phyloP scores from a whole-genome alignment of 1,284 basidiomycete genomes.

The Laetiporus sulphureus region DNA sequence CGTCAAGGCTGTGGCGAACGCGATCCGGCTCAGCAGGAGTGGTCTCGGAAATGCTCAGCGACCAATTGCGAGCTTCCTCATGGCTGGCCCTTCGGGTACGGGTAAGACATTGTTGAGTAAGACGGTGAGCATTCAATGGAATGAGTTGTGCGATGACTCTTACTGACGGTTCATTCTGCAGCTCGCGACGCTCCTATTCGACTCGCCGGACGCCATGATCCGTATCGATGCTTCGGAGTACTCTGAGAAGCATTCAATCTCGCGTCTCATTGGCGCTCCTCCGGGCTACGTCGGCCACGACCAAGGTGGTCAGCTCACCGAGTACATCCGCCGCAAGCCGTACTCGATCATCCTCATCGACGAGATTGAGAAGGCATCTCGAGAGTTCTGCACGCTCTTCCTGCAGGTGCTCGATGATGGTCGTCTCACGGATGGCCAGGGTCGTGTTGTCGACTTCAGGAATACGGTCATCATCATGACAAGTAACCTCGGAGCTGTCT shows the following conservation, averaged over 20 bases:
- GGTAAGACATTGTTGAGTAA: conserved; percentile 88
- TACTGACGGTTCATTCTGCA: conserved; percentile 26
- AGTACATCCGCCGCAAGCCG: conserved; percentile 85
- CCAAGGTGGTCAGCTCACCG: conserved; percentile 85
- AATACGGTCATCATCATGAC: conserved; percentile 95
- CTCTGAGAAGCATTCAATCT: conserved; percentile 90
- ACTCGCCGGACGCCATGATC: conserved; percentile 87
- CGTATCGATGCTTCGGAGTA: conserved; percentile 91
- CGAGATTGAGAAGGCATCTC: conserved; percentile 87
- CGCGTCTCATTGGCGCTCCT: conserved; percentile 85
- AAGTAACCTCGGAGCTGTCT: conserved; percentile 81
- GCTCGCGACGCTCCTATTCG: conserved; percentile 85
- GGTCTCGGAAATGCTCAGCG: conserved; percentile 80
- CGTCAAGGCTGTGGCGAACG: conserved; percentile 85
- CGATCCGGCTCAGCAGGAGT: conserved; percentile 85
- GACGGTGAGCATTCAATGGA: conserved; percentile 52
- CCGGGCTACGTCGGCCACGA: conserved; percentile 93
- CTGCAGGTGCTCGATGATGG: conserved; percentile 95
- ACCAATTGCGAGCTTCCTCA: conserved; percentile 90
- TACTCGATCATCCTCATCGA: conserved; percentile 80
- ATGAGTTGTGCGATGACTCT: no score
- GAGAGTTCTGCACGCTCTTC: conserved; percentile 88
- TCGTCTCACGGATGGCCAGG: conserved; percentile 86
- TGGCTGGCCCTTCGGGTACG: conserved; percentile 90
- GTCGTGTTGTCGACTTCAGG: conserved; percentile 70